Evolutionary conservation across 495 filamentous ascomycete species (phyloP).

Genomic region (Lophiostoma macrostomum): DNA sequence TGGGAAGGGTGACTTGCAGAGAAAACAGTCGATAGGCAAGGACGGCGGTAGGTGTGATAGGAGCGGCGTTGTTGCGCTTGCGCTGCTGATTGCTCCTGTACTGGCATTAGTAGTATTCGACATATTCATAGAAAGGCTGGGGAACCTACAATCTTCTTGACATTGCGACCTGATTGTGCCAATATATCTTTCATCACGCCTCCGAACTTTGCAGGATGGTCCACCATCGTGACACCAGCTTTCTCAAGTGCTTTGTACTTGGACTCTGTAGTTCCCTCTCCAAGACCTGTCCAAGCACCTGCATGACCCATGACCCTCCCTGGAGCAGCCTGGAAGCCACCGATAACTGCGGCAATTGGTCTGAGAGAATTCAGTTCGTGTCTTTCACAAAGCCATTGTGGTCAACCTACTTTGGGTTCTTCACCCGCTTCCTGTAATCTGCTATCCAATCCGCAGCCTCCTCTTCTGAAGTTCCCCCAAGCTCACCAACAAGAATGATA

Average conservation of each 20-base stretch:
- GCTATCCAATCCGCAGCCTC: constrained; percentile 79
- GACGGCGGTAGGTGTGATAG: constrained; percentile 35
- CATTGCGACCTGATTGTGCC: constrained; percentile 35
- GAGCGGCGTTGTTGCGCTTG: constrained; percentile 31
- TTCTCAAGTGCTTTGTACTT: constrained; percentile 68
- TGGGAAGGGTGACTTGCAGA: not conserved
- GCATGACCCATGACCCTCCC: constrained; percentile 87
- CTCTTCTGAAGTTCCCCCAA: constrained; percentile 78
- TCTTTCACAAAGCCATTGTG: constrained; percentile 9
- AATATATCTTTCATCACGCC: constrained; percentile 63
- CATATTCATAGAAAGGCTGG: not conserved
- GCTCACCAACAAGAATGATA: constrained; percentile 80
- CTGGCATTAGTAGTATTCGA: not conserved
- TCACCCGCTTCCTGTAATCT: constrained; percentile 58
- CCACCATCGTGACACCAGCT: constrained; percentile 71
- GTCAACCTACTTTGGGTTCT: constrained; percentile 63
- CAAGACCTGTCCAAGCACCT: constrained; percentile 69
- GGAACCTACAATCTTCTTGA: constrained; percentile 33
- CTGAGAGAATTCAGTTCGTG: constrained; percentile 42
- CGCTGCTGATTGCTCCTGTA: constrained; percentile 27
- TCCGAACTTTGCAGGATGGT: constrained; percentile 80
- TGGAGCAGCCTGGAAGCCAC: constrained; percentile 61
- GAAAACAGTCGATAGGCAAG: not conserved
- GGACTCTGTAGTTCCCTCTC: constrained; percentile 60
- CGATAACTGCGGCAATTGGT: constrained; percentile 77